Conservation (phyloP, 305 asterid species). For the Caryopteris hybrid region DNA sequence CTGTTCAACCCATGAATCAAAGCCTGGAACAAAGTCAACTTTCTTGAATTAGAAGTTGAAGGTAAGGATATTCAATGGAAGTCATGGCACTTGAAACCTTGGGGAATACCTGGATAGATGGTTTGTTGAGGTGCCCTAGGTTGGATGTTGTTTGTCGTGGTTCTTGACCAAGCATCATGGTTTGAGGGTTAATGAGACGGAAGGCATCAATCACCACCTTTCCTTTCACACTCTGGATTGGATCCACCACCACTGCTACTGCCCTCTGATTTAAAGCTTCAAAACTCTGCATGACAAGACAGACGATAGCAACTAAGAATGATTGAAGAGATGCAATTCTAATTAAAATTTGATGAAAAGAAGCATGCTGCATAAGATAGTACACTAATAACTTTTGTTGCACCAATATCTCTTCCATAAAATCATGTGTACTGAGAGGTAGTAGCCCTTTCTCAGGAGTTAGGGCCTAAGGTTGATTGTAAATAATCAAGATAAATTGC, state of each 20-base stretch:
- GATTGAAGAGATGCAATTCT: background rate
- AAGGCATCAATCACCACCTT: slow-evolving; percentile 98
- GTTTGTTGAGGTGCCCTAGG: slow-evolving; percentile 93
- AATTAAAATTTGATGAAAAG: background rate
- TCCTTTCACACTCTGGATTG: slow-evolving; percentile 98
- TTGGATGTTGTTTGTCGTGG: slow-evolving; percentile 98
- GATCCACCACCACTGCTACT: slow-evolving; percentile 98
- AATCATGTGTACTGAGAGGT: background rate
- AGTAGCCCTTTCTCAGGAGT: background rate
- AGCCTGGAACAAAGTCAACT: slow-evolving; percentile 53
- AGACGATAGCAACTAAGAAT: background rate
- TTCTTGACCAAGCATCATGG: slow-evolving; percentile 99
- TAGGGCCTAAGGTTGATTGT: background rate
- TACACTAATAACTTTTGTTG: background rate
- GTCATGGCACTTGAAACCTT: background rate
- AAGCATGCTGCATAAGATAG: background rate
- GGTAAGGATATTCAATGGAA: background rate
- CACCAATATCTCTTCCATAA: background rate
- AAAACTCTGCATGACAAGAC: slow-evolving; percentile 66
- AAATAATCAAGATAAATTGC: background rate
- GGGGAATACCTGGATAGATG: slow-evolving; percentile 78
- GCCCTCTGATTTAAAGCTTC: slow-evolving; percentile 99
- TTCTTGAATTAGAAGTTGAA: slow-evolving; percentile 17
- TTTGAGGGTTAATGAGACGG: slow-evolving; percentile 92
- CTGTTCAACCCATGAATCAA: slow-evolving; percentile 93